Base-by-base conservation (phyloP, 768 basidiomycete species). In the Lactifluus piperatus region DNA sequence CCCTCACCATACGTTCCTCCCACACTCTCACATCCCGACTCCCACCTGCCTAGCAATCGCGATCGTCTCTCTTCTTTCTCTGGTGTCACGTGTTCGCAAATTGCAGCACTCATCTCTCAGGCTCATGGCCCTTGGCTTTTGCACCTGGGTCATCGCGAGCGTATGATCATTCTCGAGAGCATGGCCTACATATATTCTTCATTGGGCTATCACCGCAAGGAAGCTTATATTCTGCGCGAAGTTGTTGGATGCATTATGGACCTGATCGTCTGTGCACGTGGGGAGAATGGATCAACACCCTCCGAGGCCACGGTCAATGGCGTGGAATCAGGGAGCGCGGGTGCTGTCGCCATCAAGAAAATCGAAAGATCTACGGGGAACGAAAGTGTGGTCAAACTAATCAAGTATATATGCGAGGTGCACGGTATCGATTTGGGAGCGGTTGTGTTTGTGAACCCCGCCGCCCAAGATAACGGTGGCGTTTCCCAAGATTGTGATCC, bases 51-150 rank as follows among this genome's bases (percentile, higher is more conserved):
- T n/a, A 45, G 53, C 20, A 75, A 77, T 58, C 71, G 86, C 32
- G 87, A 89, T 67, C 81, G 85, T 10, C 76, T 91, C 44, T 84
- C 82, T 48, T 71, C 75, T 7, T 75, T 85, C 27, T 88, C 91
- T 4, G 82, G 84, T 20, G 80, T 97, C 43, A 76, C 83, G 29
- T 81, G 91, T 26, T 76, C 81, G 0, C 77, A 81, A 8, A 88
- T 95, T 20, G 80, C 88, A 2, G 71, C 71, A 7, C 73, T 81
- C 22, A 72, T 91, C n/a, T 76, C 85, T 2, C 83, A 85, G 66
- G 79, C 85, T 0, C 90, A 95, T 60, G 92, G 91, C 0, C 91
- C 94, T 2, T 94, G 91, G 86, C 73, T 97, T 24, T 70, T 91
- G 18, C 86, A 90, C 66, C 79, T 97, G 29, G 85, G 85, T 18